phyloP scores from a whole-genome alignment of 441 rosid genomes.

The Gossypium aridum region DNA sequence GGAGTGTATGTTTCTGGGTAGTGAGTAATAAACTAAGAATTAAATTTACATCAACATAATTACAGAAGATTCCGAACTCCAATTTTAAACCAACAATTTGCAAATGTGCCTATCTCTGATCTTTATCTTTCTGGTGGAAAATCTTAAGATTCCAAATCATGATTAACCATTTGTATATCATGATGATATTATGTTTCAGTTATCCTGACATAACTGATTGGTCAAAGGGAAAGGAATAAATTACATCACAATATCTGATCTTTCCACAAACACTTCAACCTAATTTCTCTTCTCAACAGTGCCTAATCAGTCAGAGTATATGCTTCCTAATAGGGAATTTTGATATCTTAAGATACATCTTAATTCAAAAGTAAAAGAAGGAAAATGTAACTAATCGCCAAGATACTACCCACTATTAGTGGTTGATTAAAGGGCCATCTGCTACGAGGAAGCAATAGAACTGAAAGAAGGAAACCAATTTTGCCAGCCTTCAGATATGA shows the following conservation, averaged over 20 bases:
- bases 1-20: not conserved
- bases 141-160: not conserved
- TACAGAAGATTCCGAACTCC: not conserved
- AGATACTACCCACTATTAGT: not conserved
- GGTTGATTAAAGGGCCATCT: not conserved
- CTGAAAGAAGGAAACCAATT: not conserved
- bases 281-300: not conserved
- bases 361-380: not conserved
- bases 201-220: not conserved
- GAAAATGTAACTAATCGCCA: not conserved
- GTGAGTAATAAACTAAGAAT: not conserved
- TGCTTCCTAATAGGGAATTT: slow-evolving; percentile 1
- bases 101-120: not conserved
- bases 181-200: not conserved
- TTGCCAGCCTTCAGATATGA: slow-evolving; percentile 4
- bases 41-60: not conserved
- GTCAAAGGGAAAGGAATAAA: not conserved
- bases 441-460: not conserved
- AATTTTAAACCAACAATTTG: not conserved
- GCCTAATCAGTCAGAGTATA: not conserved
- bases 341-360: not conserved
- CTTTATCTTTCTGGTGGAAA: not conserved
- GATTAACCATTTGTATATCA: not conserved
- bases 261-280: not conserved
- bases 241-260: not conserved